These are phyloP conservation scores for Excoecaria agallocha DNA, from an alignment of 345 rosid species.

Conservation along the genomic window DNA sequence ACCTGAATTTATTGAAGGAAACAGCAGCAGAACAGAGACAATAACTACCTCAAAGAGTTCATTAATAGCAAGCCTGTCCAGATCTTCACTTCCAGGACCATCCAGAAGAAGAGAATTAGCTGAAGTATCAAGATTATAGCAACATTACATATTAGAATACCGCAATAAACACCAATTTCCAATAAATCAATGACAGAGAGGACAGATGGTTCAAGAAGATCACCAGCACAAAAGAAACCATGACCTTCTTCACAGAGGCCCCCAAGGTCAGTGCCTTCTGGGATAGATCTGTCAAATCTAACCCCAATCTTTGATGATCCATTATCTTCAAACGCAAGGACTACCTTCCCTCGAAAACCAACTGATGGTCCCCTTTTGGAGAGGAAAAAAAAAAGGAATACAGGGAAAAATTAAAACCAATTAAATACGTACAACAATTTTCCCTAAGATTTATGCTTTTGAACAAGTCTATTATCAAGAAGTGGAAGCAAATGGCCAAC, in stretches of 20 bases:
- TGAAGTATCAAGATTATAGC: slow-evolving; percentile 28
- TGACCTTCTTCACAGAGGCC: slow-evolving; percentile 86
- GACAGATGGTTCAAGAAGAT: slow-evolving; percentile 5
- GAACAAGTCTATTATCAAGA: too few relatives aligned
- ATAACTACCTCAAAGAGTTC: slow-evolving; percentile 79
- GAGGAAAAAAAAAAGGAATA: slow-evolving; percentile 3
- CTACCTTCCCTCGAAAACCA: slow-evolving; percentile 86
- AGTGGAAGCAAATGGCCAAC: background rate
- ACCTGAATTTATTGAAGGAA: background rate
- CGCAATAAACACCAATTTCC: background rate
- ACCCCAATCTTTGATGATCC: slow-evolving; percentile 85
- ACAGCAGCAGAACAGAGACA: slow-evolving; percentile 6
- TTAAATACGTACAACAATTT: background rate
- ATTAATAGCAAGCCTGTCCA: slow-evolving; percentile 73
- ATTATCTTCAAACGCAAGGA: slow-evolving; percentile 91
- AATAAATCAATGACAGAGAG: background rate
- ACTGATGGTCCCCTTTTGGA: slow-evolving; percentile 63
- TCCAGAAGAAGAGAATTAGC: slow-evolving; percentile 84
- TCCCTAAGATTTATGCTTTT: background rate
- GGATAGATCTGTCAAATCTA: slow-evolving; percentile 81
- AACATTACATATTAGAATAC: background rate
- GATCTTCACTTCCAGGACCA: slow-evolving; percentile 71
- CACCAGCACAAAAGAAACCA: slow-evolving; percentile 94
- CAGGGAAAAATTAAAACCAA: background rate
- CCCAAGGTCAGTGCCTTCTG: slow-evolving; percentile 93